Base-by-base conservation (phyloP, 2,329 filamentous ascomycete species). In the Fusarium sp. region DNA sequence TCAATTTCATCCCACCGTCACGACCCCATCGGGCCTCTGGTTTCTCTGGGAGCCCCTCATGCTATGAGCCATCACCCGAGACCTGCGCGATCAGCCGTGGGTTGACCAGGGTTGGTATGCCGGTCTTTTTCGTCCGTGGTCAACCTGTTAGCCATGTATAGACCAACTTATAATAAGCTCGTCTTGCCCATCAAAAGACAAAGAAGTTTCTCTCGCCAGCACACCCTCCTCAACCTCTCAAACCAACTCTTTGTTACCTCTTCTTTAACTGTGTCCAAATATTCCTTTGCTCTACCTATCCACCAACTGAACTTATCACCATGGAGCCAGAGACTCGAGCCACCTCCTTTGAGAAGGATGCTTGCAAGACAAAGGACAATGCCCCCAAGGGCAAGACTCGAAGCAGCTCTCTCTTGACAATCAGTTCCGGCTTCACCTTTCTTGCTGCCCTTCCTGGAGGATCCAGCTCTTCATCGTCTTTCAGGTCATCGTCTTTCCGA, bases 341-440 rank as follows among this genome's bases (percentile, higher is more conserved):
- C 63, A 72, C 67, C 33, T 69, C 72, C 67, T 72, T 74, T 71
- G 70, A 72, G 40, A 74, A 74, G 58, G 64, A 70, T 43, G 46
- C 67, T 36, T 57, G 53, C 49, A 73, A 72, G 64, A 70, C 72
- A 63, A 74, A 72, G 61, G 67, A 74, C 35, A 61, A 63, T 47
- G 43, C 48, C 23, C 52, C 58, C 20, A 74, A 72, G 57, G 48
- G 54, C 49, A 74, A 74, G 57, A 63, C 42, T 41, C 52, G 72
- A 58, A 74, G 72, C 49, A 63, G 67, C 36, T 74, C 72, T 18
- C 62, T 74, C 43, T 58, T 73, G 31, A 74, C 72, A 59, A 72
- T 74, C 52, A 74, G 70, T 27, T 74, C 72, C 11, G 72, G 72
- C 64, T 73, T 74, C 53, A 74, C 72, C 27, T 74, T 74, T 48